Evolutionary conservation across 352 stramenopile genomes (phyloP).

Genomic region (Phytophthora tentaculata): DNA sequence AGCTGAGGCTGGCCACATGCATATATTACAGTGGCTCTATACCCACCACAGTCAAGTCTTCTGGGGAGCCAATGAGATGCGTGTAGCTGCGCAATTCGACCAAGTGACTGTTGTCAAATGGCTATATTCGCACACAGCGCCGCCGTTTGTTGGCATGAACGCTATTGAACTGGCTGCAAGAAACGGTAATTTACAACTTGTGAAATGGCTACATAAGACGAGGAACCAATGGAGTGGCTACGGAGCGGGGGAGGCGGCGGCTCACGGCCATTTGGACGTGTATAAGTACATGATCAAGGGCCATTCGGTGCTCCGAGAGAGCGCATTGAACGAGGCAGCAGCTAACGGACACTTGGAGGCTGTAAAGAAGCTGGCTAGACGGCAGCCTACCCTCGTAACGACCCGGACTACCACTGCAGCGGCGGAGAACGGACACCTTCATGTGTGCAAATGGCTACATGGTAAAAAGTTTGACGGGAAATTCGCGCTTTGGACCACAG

Average conservation of each 20-base stretch:
- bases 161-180: conserved; percentile 37
- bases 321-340: conserved; percentile 36
- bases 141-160: conserved; percentile 38
- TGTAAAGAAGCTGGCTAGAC: conserved; percentile 36
- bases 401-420: conserved; percentile 39
- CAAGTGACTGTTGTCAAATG: conserved; percentile 37
- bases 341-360: conserved; percentile 39
- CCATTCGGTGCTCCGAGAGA: conserved; percentile 33
- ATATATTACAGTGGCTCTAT: conserved; percentile 38
- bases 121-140: conserved; percentile 34
- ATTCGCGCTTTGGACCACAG: conserved; percentile 39
- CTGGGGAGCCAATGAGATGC: conserved; percentile 45
- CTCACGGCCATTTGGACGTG: conserved; percentile 41
- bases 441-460: conserved; percentile 44
- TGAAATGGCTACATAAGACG: conserved; percentile 45
- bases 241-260: conserved; percentile 38
- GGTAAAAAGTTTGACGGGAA: conserved; percentile 36
- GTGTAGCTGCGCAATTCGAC: conserved; percentile 30
- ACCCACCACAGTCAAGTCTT: conserved; percentile 30
- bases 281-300: conserved; percentile 50
- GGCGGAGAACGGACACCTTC: conserved; percentile 33
- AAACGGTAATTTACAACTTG: conserved; percentile 42
- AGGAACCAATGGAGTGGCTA: conserved; percentile 42
- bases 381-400: conserved; percentile 15
- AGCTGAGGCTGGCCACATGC: conserved; percentile 19